Percentiles rank a stretch among this genome's conserved stretches.
Conservation (phyloP, 768 basidiomycete genomes). For the Lentinus tigrinus region DNA sequence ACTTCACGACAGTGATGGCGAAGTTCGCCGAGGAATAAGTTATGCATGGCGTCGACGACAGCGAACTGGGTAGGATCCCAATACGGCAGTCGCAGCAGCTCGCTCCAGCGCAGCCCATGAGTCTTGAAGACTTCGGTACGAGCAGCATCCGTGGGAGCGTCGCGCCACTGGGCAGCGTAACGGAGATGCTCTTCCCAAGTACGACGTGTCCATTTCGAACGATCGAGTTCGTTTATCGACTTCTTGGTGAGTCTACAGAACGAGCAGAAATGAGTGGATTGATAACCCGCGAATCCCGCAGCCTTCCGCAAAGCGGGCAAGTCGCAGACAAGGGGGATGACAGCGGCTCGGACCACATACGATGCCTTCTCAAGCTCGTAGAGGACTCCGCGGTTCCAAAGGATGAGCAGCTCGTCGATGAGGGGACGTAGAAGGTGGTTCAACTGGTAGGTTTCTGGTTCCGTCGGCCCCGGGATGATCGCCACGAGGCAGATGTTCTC, state of each 20-base stretch:
- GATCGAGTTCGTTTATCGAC: slow-evolving; percentile 31
- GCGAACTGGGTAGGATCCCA: slow-evolving; percentile 33
- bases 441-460: slow-evolving; percentile 31
- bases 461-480: slow-evolving; percentile 39
- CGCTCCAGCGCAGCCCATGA: slow-evolving; percentile 26
- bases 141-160: slow-evolving; percentile 4
- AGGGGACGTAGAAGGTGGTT: slow-evolving; percentile 39
- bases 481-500: no score
- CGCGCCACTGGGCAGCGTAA: slow-evolving; percentile 21
- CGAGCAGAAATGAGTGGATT: slow-evolving; percentile 27
- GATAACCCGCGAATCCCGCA: slow-evolving; percentile 25
- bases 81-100: slow-evolving; percentile 36
- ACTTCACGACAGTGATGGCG: neutral
- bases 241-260: slow-evolving; percentile 22
- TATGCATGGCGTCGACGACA: slow-evolving; percentile 42
- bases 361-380: slow-evolving; percentile 22
- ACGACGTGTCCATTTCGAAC: slow-evolving; percentile 22
- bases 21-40: slow-evolving; percentile 31
- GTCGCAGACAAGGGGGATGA: slow-evolving; percentile 36
- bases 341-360: slow-evolving; percentile 24
- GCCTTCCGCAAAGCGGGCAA: slow-evolving; percentile 32
- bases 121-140: slow-evolving; percentile 12
- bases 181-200: slow-evolving; percentile 16
- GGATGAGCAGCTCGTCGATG: slow-evolving; percentile 32
- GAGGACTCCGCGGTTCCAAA: slow-evolving; percentile 34